Evolutionary conservation across 164 flowering plant species (phyloP), one percentile per base, ranked within the genome.

Genomic region (Vitis cinerea): DNA sequence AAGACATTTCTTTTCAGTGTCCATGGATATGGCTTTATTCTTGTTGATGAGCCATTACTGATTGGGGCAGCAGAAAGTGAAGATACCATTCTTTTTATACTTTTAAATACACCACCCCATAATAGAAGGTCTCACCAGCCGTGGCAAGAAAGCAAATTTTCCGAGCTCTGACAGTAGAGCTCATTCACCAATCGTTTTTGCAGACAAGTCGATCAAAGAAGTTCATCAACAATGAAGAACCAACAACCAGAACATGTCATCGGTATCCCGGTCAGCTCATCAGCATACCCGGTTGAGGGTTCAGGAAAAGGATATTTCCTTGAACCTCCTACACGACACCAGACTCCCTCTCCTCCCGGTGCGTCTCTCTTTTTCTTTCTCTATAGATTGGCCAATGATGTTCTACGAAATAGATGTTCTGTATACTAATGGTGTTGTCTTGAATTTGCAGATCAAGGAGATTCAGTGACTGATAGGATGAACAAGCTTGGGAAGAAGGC

Each of bases 401-500:
- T 23, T 23, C 27, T 23, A 23, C 1, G 27, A 23, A 1, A 54
- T 31, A 23, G 31, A 11, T 12, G 4, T 57, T 0, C 2, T 63
- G 16, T 31, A 52, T 27, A 50, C 13, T 72, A 48, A 62, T 30
- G 54, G 10, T 7, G 64, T 27, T 9, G 17, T 69, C 47, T 16
- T 51, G 17, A 14, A 44, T 13, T 65, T 77, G 80, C 84, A 84
- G 89, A 67, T 14, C 76, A 74, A 50, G 74, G 51, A 1, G 67
- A 68, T 7, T 67, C 75, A 4, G 49, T 73, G 59, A 70, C 66
- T 52, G 61, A 61, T 29, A 69, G 79, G 70, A 72, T 79, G 81
- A 83, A 70, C 78, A 80, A 86, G 68, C 54, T 78, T 50, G 81
- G 79, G 49, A 82, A 76, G 68, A 79, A 79, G 48, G 77, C 83